Evolutionary conservation across 805 yeast species (phyloP), one percentile per base, ranked within the genome.

Genomic region (Lachancea meyersii): DNA sequence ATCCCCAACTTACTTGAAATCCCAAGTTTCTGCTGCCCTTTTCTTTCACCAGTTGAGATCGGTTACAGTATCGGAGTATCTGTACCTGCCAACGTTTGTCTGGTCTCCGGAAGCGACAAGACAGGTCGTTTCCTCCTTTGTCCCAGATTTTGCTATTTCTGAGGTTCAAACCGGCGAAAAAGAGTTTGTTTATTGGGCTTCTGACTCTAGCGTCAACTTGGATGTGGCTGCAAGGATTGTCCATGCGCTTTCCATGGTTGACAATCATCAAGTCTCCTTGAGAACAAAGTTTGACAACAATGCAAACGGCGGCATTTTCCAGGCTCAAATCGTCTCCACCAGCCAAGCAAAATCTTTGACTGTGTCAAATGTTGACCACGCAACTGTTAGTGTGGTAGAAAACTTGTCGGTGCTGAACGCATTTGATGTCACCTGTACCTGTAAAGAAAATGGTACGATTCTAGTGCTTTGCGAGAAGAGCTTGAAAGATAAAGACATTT

Each of bases 11-110:
- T 56, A 71, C 2, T 72, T 89, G 55, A 82, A 76, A 62, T 68
- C 81, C 30, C 94, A 86, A 51, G 79, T 85, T 48, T 73, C 83
- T 41, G 84, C 91, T 9, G 75, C 93, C 30, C 65, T 85, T 50
- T 81, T 79, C 64, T 64, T 75, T 45, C 63, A 65, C 48, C 67
- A 62, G 38, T 44, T 61, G 37, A 46, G 37, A 18, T 44, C 51
- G 16, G 38, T 66, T 31, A 69, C 67, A 35, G 71, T 82, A 31
- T 67, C 73, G 20, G 86, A 79, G 48, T 77, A 70, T 52, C 60
- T 71, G 31, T 76, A 75, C 54, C 64, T 75, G 9, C 70, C 76
- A 43, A 64, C 69, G 45, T 77, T 76, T 49, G 65, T 65, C 33
- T 79, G 83, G 82, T 71, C 82, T 20, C 71, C 76, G 32, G 57